Evolutionary conservation across 345 rosid species (phyloP).

Genomic region (Gossypium ekmanianum): DNA sequence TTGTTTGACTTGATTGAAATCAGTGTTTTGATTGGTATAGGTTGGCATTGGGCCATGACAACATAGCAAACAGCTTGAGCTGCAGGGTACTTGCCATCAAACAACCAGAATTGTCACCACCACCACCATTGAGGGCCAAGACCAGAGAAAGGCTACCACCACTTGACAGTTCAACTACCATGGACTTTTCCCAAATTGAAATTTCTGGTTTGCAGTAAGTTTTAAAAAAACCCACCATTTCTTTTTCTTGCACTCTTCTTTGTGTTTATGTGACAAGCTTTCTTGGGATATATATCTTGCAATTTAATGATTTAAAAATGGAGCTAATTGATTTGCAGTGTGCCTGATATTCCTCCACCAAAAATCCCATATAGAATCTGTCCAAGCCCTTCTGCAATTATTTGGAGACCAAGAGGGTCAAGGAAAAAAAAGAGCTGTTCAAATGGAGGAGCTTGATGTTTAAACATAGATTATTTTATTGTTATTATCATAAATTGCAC

Average conservation of each 20-base stretch:
- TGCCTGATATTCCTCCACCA: conserved; percentile 52
- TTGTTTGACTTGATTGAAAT: conserved; percentile 1
- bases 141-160: conserved; percentile 9
- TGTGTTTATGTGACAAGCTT: too few relatives aligned
- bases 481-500: background rate
- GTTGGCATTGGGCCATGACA: conserved; percentile 52
- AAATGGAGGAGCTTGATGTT: background rate
- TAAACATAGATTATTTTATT: background rate
- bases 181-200: conserved; percentile 72
- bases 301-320: too few relatives aligned
- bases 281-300: too few relatives aligned
- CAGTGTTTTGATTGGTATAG: conserved; percentile 28
- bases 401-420: conserved; percentile 65
- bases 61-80: conserved; percentile 34
- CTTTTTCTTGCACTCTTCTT: conserved; percentile 3
- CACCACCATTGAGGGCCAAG: conserved; percentile 17
- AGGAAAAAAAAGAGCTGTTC: conserved; percentile 31
- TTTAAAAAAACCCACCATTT: background rate
- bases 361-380: conserved; percentile 67
- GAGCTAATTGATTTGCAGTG: conserved; percentile 35
- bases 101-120: conserved; percentile 28
- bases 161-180: conserved; percentile 40
- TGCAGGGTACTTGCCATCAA: conserved; percentile 70
- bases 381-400: conserved; percentile 73
- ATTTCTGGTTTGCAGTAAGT: conserved; percentile 53